Evolutionary conservation across 2,329 filamentous ascomycete species (phyloP).

Genomic region (Phoma sp.): DNA sequence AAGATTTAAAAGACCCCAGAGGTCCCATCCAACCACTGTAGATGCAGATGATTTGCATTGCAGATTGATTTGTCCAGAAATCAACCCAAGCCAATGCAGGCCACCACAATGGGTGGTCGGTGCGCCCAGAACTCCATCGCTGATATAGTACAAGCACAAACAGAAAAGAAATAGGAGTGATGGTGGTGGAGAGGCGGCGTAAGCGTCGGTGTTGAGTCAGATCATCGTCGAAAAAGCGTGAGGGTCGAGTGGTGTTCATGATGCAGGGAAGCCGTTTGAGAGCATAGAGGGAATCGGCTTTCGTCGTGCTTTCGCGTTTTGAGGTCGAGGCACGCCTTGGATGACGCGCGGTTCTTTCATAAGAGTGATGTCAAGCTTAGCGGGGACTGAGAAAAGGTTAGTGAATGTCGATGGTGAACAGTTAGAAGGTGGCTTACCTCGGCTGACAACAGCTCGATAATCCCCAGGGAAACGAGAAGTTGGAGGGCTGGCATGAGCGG

Average conservation of each 20-base stretch:
- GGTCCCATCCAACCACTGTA: conserved; percentile 19
- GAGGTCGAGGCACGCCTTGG: conserved; percentile 77
- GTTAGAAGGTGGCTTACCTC: conserved; percentile 56
- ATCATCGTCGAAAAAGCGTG: conserved; percentile 26
- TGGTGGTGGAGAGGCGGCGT: conserved; percentile 21
- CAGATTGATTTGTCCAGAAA: conserved; percentile 36
- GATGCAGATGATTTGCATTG: conserved; percentile 32
- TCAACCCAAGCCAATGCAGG: conserved; percentile 23
- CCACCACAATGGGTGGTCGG: conserved; percentile 7
- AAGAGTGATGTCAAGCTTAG: conserved; percentile 80
- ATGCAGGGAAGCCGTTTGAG: conserved; percentile 41
- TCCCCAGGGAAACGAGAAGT: conserved; percentile 62
- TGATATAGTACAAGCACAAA: conserved; percentile 40
- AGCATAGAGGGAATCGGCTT: conserved; percentile 57
- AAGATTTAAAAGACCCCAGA: conserved; percentile 17
- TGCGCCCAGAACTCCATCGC: conserved; percentile 38
- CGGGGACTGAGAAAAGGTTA: conserved; percentile 71
- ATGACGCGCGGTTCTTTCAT: conserved; percentile 94
- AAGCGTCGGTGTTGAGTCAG: conserved; percentile 18
- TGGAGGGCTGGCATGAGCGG: conserved; percentile 64
- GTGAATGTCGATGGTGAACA: conserved; percentile 59
- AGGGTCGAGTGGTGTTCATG: conserved; percentile 25
- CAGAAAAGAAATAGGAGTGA: conserved; percentile 12
- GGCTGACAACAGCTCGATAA: conserved; percentile 57
- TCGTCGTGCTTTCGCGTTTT: conserved; percentile 55